Conservation (phyloP, 305 asterid genomes). For the Withania somnifera region DNA sequence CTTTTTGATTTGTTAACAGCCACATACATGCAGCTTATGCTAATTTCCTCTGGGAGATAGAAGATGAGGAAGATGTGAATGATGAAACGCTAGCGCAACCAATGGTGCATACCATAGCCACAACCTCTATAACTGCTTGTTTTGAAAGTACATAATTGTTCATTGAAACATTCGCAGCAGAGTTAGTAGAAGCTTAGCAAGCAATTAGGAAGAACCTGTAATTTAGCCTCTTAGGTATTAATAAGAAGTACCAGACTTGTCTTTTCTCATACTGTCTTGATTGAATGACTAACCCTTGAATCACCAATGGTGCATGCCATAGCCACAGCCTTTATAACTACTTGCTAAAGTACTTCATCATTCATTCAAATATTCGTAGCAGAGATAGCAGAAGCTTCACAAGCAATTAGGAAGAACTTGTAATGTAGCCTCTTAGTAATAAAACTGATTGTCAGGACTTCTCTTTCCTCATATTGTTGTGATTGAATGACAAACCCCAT, state of each 20-base stretch:
- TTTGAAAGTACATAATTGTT: not conserved
- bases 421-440: not conserved
- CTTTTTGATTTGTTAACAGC: conserved; percentile 24
- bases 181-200: not conserved
- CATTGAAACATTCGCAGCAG: not conserved
- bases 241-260: not conserved
- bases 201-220: not conserved
- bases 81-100: not conserved
- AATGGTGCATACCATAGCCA: conserved; percentile 16
- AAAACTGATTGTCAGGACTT: not conserved
- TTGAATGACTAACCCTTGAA: not conserved
- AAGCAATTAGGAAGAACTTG: not conserved
- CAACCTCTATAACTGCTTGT: conserved; percentile 44
- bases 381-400: not conserved
- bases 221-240: not conserved
- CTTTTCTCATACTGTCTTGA: not conserved
- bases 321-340: conserved; percentile 35
- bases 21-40: conserved; percentile 81
- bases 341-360: conserved; percentile 4
- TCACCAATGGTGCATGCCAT: conserved; percentile 14
- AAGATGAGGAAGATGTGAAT: conserved; percentile 35
- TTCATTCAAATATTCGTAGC: not conserved
- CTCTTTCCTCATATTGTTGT: not conserved
- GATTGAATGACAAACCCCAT: not conserved
- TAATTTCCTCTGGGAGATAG: conserved; percentile 69